Conservation (phyloP, 805 yeast genomes). For the Metschnikowia aberdeeniae region DNA sequence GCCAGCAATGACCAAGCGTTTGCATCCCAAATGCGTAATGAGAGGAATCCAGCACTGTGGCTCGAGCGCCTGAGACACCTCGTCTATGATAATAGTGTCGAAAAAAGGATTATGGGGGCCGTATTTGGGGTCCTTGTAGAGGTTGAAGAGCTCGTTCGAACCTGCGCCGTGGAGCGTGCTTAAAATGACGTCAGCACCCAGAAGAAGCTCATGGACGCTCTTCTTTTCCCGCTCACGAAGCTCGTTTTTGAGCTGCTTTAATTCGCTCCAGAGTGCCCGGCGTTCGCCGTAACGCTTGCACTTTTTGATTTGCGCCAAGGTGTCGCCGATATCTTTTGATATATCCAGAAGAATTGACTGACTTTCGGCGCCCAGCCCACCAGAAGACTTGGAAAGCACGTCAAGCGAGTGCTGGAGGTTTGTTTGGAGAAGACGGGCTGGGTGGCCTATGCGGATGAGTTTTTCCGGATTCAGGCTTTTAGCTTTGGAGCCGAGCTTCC, state of each 20-base stretch:
- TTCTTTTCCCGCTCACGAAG: slow-evolving; percentile 61
- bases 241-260: slow-evolving; percentile 69
- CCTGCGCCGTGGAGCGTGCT: slow-evolving; percentile 90
- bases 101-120: slow-evolving; percentile 42
- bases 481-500: background rate
- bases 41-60: slow-evolving; percentile 97
- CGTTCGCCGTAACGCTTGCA: slow-evolving; percentile 62
- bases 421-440: slow-evolving; percentile 69
- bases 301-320: slow-evolving; percentile 55
- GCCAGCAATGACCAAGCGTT: slow-evolving; percentile 78
- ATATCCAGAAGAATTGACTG: slow-evolving; percentile 60
- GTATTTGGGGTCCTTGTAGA: slow-evolving; percentile 35
- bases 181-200: slow-evolving; percentile 63
- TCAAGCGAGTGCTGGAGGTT: slow-evolving; percentile 75
- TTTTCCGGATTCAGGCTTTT: slow-evolving; percentile 22
- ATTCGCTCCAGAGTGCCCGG: slow-evolving; percentile 60
- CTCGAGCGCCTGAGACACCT: slow-evolving; percentile 89
- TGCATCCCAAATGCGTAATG: slow-evolving; percentile 54
- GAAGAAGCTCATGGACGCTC: slow-evolving; percentile 54
- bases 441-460: slow-evolving; percentile 87
- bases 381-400: slow-evolving; percentile 54
- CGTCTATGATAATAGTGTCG: slow-evolving; percentile 86
- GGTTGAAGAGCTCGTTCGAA: slow-evolving; percentile 57
- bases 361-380: slow-evolving; percentile 35
- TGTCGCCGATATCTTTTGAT: slow-evolving; percentile 61